phyloP scores from a whole-genome alignment of 75 land plant species.

The Selaginella moellendorffii region DNA sequence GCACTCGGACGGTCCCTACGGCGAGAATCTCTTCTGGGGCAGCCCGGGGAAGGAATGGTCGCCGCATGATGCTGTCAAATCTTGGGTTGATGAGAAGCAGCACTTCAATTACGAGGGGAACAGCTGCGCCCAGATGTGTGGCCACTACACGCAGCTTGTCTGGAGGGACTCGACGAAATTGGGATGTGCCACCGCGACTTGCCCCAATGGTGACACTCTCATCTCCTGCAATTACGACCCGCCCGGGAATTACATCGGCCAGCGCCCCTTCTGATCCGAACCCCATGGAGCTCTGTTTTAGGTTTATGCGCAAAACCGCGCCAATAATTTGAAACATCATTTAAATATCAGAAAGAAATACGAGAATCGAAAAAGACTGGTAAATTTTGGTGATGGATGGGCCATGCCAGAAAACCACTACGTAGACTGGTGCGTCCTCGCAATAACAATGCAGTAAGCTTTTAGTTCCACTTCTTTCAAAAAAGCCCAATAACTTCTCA shows the following conservation, averaged over 20 bases:
- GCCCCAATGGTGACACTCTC: constrained; percentile 28
- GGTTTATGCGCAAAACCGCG: background rate
- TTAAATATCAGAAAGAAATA: too few species aligned
- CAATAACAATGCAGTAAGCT: too few species aligned
- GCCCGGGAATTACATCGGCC: constrained; percentile 37
- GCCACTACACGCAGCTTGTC: constrained; percentile 48
- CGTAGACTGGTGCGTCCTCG: too few species aligned
- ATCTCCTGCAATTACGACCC: constrained; percentile 42
- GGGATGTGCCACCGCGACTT: constrained; percentile 34
- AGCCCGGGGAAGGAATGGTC: constrained; percentile 12
- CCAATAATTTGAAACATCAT: too few species aligned
- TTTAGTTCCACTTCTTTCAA: too few species aligned
- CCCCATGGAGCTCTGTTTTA: background rate
- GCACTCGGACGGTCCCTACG: constrained; percentile 6
- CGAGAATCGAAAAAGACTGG: too few species aligned
- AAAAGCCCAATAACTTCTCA: too few species aligned
- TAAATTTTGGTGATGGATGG: too few species aligned
- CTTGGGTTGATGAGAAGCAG: constrained; percentile 48
- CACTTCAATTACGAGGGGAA: constrained; percentile 30
- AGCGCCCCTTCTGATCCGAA: constrained; percentile 18
- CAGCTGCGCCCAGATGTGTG: constrained; percentile 34
- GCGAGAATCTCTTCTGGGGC: constrained; percentile 10
- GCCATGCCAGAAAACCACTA: too few species aligned
- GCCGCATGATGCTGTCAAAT: constrained; percentile 35
- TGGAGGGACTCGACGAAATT: constrained; percentile 22